A percentile compares a stretch with the other conserved stretches of the same genome.
phyloP scores from a whole-genome alignment of 495 filamentous ascomycete species.

The Podospora appendiculata region DNA sequence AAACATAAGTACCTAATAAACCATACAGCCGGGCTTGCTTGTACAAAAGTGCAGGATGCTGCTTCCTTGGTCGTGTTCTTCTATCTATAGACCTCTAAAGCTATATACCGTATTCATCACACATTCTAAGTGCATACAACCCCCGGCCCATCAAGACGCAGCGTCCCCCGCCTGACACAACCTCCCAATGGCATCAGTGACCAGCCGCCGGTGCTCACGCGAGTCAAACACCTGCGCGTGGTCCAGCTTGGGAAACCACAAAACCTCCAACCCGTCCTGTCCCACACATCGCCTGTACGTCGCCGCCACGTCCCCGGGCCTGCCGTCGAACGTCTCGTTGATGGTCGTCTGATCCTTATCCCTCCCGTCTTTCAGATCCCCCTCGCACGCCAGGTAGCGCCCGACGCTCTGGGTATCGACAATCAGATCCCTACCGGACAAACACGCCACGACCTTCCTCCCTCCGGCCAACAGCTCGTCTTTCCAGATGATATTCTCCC shows the following conservation, averaged over 20 bases:
- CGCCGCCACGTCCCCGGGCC: not conserved
- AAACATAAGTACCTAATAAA: too few species aligned
- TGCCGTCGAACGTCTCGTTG: not conserved
- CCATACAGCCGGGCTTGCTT: too few species aligned
- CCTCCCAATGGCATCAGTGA: slow-evolving; percentile 35
- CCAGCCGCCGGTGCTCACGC: slow-evolving; percentile 22
- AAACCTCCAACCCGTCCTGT: slow-evolving; percentile 41
- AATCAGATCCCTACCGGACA: slow-evolving; percentile 56
- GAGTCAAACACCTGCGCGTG: slow-evolving; percentile 63
- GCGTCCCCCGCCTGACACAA: slow-evolving; percentile 23
- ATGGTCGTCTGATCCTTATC: slow-evolving; percentile 5
- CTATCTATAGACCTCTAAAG: not conserved
- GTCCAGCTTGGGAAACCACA: slow-evolving; percentile 56
- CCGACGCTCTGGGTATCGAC: slow-evolving; percentile 52
- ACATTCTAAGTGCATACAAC: not conserved
- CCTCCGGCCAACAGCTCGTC: slow-evolving; percentile 38
- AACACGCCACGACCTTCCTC: slow-evolving; percentile 44
- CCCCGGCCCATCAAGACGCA: not conserved
- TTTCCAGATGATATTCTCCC: slow-evolving; percentile 59
- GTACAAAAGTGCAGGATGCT: not conserved
- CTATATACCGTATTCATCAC: not conserved
- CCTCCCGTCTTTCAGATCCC: slow-evolving; percentile 10
- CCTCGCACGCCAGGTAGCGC: slow-evolving; percentile 42
- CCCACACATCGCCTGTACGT: not conserved
- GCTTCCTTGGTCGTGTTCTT: not conserved